Evolutionary conservation across 495 filamentous ascomycete species (phyloP).

Genomic region (Podospora didyma): DNA sequence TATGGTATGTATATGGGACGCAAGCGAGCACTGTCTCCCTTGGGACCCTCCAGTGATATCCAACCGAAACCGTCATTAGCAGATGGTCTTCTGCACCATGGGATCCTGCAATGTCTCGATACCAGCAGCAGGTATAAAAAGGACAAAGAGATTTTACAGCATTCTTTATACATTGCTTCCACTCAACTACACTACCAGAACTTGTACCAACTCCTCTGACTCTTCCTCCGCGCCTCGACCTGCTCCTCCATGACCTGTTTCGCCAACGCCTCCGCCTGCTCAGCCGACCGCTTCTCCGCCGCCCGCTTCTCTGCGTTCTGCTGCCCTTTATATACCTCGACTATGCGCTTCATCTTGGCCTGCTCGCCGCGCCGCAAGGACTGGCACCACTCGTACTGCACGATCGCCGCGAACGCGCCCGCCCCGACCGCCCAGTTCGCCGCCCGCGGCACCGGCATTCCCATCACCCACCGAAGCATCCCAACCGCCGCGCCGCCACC

Average conservation of each 20-base stretch:
- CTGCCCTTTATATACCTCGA: constrained; percentile 74
- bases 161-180: not conserved
- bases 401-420: constrained; percentile 59
- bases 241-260: constrained; percentile 39
- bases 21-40: no score
- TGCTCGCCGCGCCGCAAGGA: constrained; percentile 64
- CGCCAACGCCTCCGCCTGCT: constrained; percentile 14
- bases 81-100: no score
- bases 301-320: constrained; percentile 36
- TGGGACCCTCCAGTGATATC: no score
- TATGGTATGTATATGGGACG: no score
- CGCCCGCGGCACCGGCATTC: constrained; percentile 51
- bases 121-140: no score
- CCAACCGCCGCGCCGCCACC: constrained; percentile 70
- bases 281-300: constrained; percentile 45
- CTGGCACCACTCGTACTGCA: constrained; percentile 78
- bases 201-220: constrained; percentile 41
- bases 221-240: constrained; percentile 46
- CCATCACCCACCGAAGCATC: constrained; percentile 63
- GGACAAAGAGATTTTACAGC: no score
- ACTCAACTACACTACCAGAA: constrained; percentile 41
- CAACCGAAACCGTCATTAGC: no score
- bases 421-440: constrained; percentile 83
- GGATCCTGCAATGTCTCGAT: no score
- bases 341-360: constrained; percentile 71